These are phyloP conservation scores for Pelargonium myrrhifolium DNA, from an alignment of 441 rosid species.

Conservation along the genomic window DNA sequence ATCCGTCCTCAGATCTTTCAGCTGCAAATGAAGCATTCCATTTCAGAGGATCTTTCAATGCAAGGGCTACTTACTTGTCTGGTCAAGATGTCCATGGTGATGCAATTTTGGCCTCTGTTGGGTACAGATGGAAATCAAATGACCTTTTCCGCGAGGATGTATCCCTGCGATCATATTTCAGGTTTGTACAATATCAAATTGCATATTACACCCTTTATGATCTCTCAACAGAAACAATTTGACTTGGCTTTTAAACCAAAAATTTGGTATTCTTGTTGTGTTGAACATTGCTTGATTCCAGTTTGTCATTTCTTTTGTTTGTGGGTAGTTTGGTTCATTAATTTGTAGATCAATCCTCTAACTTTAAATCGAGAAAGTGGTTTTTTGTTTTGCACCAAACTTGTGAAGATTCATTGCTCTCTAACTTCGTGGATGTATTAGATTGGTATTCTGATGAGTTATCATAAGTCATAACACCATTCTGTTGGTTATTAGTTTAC, in stretches of 20 bases:
- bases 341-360: background rate
- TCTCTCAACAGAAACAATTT: background rate
- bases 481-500: background rate
- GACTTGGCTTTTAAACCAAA: background rate
- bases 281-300: background rate
- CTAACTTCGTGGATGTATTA: background rate
- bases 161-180: conserved; percentile 64
- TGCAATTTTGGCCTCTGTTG: conserved; percentile 86
- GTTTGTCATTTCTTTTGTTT: background rate
- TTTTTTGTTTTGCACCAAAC: background rate
- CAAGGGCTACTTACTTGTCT: conserved; percentile 69
- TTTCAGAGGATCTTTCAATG: conserved; percentile 43
- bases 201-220: background rate
- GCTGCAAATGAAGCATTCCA: conserved; percentile 25
- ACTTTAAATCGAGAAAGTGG: background rate
- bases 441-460: background rate
- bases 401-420: background rate
- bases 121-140: conserved; percentile 70
- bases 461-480: background rate
- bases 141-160: conserved; percentile 61
- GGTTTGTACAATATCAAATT: conserved; percentile 31
- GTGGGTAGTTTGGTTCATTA: background rate
- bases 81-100: conserved; percentile 67
- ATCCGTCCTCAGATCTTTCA: conserved; percentile 33
- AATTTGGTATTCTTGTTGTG: background rate